Percentiles rank a stretch among this genome's conserved stretches.
Evolutionary conservation across 108 stramenopile genomes (phyloP).

Genomic region (Skeletonema menzelii): DNA sequence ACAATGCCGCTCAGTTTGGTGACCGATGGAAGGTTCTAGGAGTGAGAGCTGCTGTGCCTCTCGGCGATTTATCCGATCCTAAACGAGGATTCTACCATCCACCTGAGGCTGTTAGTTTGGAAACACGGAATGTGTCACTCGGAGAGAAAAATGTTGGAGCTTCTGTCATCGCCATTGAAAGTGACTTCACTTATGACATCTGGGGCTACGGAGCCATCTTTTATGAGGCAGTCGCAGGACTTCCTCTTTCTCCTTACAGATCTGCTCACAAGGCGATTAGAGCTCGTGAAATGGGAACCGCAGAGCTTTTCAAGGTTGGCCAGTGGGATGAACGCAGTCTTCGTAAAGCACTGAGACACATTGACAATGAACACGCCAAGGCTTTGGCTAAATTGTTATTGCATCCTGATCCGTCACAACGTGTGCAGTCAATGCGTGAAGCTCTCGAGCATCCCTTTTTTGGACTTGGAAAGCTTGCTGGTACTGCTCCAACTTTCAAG

Average conservation of each 20-base stretch:
- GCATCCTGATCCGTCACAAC: slow-evolving; percentile 68
- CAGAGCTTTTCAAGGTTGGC: slow-evolving; percentile 81
- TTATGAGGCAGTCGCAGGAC: slow-evolving; percentile 80
- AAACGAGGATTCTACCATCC: slow-evolving; percentile 86
- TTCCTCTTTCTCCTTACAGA: slow-evolving; percentile 77
- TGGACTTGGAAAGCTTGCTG: slow-evolving; percentile 25
- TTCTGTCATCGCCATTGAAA: slow-evolving; percentile 65
- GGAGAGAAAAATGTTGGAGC: slow-evolving; percentile 70
- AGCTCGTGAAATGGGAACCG: slow-evolving; percentile 58
- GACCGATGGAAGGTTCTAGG: slow-evolving; percentile 86
- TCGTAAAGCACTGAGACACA: slow-evolving; percentile 67
- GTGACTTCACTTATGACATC: slow-evolving; percentile 80
- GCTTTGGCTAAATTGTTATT: slow-evolving; percentile 69
- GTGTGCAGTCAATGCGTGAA: slow-evolving; percentile 72
- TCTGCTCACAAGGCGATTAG: slow-evolving; percentile 80
- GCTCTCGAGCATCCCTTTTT: slow-evolving; percentile 85
- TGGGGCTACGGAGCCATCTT: slow-evolving; percentile 85
- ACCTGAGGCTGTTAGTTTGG: slow-evolving; percentile 81
- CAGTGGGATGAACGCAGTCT: slow-evolving; percentile 82
- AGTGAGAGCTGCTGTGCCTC: slow-evolving; percentile 67
- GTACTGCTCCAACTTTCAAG: slow-evolving; percentile 9
- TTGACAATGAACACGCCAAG: slow-evolving; percentile 47
- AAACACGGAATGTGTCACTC: slow-evolving; percentile 60
- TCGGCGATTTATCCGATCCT: slow-evolving; percentile 74
- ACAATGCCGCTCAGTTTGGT: slow-evolving; percentile 87